A percentile compares a stretch with the other conserved stretches of the same genome.
Conservation (phyloP, 2,329 filamentous ascomycete species). For the Alternaria consortialis region DNA sequence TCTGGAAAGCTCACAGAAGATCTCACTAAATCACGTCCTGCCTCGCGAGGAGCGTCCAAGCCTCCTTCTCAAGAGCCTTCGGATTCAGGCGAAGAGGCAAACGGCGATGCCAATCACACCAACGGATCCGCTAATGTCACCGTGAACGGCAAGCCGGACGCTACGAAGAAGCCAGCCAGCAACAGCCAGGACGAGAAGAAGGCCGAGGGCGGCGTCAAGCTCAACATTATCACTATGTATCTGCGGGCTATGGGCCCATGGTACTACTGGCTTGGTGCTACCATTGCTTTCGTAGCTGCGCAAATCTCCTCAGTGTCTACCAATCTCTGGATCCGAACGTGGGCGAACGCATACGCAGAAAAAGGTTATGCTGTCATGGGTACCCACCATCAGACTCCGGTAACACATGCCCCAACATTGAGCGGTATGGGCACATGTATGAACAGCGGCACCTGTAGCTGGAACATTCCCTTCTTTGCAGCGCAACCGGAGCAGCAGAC, state of each 20-base stretch:
- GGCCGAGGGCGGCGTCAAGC: conserved; percentile 85
- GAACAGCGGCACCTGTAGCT: conserved; percentile 61
- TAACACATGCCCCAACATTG: conserved; percentile 56
- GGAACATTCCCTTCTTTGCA: conserved; percentile 51
- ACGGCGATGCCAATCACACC: conserved; percentile 51
- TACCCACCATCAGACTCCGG: conserved; percentile 46
- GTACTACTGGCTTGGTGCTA: conserved; percentile 89
- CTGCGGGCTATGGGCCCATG: conserved; percentile 91
- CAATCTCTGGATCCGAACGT: conserved; percentile 93
- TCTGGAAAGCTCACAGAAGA: conserved; percentile 93
- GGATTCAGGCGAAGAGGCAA: conserved; percentile 67
- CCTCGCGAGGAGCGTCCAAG: conserved; percentile 74
- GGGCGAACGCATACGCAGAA: conserved; percentile 86
- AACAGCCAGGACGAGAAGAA: conserved; percentile 70
- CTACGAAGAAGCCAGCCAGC: conserved; percentile 62
- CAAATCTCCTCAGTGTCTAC: conserved; percentile 87
- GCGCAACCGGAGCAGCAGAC: conserved; percentile 33
- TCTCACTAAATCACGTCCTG: conserved; percentile 75
- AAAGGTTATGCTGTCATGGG: conserved; percentile 51
- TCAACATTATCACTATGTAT: conserved; percentile 86
- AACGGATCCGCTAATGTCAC: conserved; percentile 60
- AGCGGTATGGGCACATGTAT: conserved; percentile 58
- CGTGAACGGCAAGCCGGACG: conserved; percentile 54
- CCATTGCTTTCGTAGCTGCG: conserved; percentile 78
- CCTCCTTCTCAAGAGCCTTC: conserved; percentile 82